phyloP scores from a whole-genome alignment of 768 basidiomycete genomes.

The Tulasnella sp. region DNA sequence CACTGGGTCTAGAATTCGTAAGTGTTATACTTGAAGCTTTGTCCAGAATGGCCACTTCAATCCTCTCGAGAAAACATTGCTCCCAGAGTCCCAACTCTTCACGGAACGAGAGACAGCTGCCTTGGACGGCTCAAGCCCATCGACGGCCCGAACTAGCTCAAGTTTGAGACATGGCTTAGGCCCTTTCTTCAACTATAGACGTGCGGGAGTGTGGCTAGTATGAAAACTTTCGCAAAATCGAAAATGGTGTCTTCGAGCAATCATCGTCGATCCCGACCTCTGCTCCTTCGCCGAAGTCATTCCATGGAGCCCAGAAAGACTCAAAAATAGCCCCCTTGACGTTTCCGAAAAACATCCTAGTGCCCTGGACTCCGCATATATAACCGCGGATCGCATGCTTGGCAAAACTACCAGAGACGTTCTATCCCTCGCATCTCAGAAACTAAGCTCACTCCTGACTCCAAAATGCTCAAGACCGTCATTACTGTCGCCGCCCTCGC shows the following conservation, averaged over 20 bases:
- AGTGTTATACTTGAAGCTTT: too few species aligned
- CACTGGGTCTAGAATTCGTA: too few species aligned
- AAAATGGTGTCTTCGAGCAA: too few species aligned
- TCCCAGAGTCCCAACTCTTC: too few species aligned
- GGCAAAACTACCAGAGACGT: not conserved
- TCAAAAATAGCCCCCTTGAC: not conserved
- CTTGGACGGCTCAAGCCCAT: too few species aligned
- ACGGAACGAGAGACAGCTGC: too few species aligned
- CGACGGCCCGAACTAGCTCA: too few species aligned
- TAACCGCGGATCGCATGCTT: not conserved
- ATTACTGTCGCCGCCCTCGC: not conserved
- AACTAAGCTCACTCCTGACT: not conserved
- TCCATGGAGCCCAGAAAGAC: not conserved
- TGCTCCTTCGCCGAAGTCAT: not conserved
- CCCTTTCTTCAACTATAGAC: too few species aligned
- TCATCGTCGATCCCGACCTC: not conserved
- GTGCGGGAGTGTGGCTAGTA: not conserved
- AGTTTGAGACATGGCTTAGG: too few species aligned
- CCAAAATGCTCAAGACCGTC: slow-evolving; percentile 4
- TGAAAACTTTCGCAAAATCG: not conserved
- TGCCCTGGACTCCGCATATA: not conserved
- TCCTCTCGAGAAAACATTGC: too few species aligned
- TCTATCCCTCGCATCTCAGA: not conserved
- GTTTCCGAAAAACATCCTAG: not conserved
- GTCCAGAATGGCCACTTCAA: not conserved